Base-by-base conservation (phyloP, 768 basidiomycete genomes). In the Mycena sanguinolenta region DNA sequence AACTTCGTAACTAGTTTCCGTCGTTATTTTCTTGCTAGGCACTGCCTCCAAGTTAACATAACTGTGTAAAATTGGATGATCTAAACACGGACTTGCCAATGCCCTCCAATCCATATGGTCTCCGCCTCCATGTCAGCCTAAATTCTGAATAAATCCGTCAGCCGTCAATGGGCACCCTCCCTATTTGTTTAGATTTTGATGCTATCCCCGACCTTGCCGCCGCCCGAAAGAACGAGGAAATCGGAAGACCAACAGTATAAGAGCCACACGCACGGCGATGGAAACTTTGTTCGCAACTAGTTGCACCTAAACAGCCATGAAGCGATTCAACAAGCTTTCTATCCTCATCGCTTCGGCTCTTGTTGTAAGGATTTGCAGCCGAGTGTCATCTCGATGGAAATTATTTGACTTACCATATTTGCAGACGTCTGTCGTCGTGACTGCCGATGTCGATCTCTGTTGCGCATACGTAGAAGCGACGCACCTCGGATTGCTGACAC, bases 391-490 rank as follows among this genome's bases (percentile, higher is more conserved):
- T 19, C 42, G 42, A 52, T 52, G 25, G 50, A 52, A 52, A 52
- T 52, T 52, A 52, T 52, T 52, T 14, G 50, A 52, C 50, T 52
- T 52, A 30, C 14, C 28, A 52, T 52, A 52, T 52, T 52, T 52
- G 50, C 50, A 52, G 50, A 52, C 27, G 50, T 28, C 50, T 52
- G 50, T 28, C 50, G 50, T 52, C 27, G 50, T 27, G 50, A 28
- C 50, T 52, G 50, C n/a, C n/a, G n/a, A n/a, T n/a, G n/a, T 52
- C 27, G 8, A 52, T 52, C 50, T 52, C 27, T 52, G 50, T 27
- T 52, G 50, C 50, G 50, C 50, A 52, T 12, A 25, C 14, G 7
- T 52, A 25, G 6, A 52, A 27, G 2, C 2, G 25, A 52, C 27
- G 17, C 14, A 17, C 14, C 0, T 52, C 27, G 50, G 27, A 52